phyloP scores from a whole-genome alignment of 768 basidiomycete species.

The Calocybe indica region DNA sequence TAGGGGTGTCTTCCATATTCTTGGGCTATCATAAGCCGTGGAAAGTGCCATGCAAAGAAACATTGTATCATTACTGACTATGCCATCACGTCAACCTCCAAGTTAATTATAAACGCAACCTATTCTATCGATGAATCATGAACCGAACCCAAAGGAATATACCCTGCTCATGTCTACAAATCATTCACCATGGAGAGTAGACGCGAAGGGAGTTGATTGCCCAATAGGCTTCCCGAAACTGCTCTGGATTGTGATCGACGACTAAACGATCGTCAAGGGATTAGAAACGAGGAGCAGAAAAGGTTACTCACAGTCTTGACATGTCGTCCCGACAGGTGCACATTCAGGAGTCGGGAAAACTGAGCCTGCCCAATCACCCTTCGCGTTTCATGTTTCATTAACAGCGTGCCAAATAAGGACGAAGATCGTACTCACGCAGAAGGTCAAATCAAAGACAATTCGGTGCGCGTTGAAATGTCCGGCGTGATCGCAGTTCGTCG shows the following conservation, averaged over 20 bases:
- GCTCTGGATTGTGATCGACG: conserved; percentile 52
- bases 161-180: too few species aligned
- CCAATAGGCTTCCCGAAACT: conserved; percentile 65
- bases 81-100: too few species aligned
- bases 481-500: conserved; percentile 42
- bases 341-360: conserved; percentile 36
- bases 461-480: conserved; percentile 46
- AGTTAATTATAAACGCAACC: too few species aligned
- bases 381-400: neutral
- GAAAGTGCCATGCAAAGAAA: too few species aligned
- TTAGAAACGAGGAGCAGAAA: neutral
- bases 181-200: conserved; percentile 26
- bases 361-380: conserved; percentile 54
- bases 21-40: too few species aligned
- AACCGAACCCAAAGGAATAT: too few species aligned
- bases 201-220: conserved; percentile 56
- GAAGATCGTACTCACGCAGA: conserved; percentile 40
- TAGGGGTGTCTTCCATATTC: too few species aligned
- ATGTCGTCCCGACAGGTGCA: conserved; percentile 20
- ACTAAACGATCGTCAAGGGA: conserved; percentile 22
- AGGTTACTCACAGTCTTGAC: conserved; percentile 40
- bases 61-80: too few species aligned
- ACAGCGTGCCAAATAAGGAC: neutral
- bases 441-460: conserved; percentile 55
- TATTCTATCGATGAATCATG: too few species aligned